phyloP scores from a whole-genome alignment of 2,329 filamentous ascomycete species.

The Penicillium sclerotiorum region DNA sequence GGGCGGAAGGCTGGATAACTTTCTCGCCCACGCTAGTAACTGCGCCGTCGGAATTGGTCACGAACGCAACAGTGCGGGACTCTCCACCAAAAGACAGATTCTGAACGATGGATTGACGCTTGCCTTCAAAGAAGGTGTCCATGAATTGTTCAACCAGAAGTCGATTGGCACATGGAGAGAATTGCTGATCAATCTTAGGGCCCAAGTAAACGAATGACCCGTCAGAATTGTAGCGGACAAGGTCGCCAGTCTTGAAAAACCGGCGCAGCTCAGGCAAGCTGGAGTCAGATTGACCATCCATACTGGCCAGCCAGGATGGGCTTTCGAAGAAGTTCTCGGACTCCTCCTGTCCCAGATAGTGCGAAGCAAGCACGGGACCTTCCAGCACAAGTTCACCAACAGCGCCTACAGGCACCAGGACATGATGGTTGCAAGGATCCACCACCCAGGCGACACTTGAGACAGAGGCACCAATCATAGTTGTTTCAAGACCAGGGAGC shows the following conservation, averaged over 20 bases:
- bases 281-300: not conserved
- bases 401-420: conserved; percentile 38
- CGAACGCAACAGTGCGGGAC: conserved; percentile 24
- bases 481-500: not conserved
- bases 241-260: conserved; percentile 43
- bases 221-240: conserved; percentile 42
- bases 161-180: conserved; percentile 2
- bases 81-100: conserved; percentile 9
- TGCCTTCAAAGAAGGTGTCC: conserved; percentile 9
- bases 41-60: conserved; percentile 13
- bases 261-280: not conserved
- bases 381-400: conserved; percentile 40
- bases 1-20: conserved; percentile 16
- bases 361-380: conserved; percentile 45
- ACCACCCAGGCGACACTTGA: conserved; percentile 39
- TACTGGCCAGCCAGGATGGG: conserved; percentile 20
- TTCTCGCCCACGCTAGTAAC: not conserved
- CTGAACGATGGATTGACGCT: conserved; percentile 26
- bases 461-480: conserved; percentile 25
- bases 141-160: conserved; percentile 20
- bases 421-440: conserved; percentile 30
- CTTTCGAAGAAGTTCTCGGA: conserved; percentile 57
- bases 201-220: conserved; percentile 38
- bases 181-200: conserved; percentile 24
- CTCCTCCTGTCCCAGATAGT: conserved; percentile 52